phyloP scores from a whole-genome alignment of 2,329 filamentous ascomycete genomes.

The Acephala macrosclerotiorum region DNA sequence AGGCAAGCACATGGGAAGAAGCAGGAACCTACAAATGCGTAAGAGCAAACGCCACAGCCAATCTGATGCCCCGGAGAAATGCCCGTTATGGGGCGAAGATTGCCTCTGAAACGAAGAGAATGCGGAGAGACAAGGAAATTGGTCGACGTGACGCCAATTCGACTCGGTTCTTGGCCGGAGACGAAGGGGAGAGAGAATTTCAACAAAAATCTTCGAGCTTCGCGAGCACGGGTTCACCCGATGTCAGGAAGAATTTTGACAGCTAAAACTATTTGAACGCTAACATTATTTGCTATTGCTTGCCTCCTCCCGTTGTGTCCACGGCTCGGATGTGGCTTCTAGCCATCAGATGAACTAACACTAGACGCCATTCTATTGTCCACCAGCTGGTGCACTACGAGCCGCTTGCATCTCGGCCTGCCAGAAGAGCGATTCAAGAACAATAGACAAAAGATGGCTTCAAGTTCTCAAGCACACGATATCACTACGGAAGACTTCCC shows the following conservation, averaged over 20 bases:
- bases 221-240: background rate
- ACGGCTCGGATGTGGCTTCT: background rate
- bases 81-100: background rate
- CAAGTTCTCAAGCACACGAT: background rate
- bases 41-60: background rate
- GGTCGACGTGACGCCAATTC: too few species aligned
- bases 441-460: background rate
- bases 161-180: background rate
- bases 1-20: background rate
- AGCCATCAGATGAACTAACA: background rate
- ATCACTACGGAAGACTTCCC: background rate
- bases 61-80: background rate
- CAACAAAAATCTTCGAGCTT: background rate
- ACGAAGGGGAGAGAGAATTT: background rate
- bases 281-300: background rate
- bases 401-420: background rate
- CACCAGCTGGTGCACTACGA: background rate
- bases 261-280: background rate
- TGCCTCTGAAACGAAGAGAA: background rate
- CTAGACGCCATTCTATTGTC: background rate
- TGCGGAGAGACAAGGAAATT: background rate
- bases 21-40: conserved; percentile 2
- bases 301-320: background rate
- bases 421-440: background rate
- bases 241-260: background rate